Conservation (phyloP, 352 stramenopile genomes). For the Phytophthora foliorum region DNA sequence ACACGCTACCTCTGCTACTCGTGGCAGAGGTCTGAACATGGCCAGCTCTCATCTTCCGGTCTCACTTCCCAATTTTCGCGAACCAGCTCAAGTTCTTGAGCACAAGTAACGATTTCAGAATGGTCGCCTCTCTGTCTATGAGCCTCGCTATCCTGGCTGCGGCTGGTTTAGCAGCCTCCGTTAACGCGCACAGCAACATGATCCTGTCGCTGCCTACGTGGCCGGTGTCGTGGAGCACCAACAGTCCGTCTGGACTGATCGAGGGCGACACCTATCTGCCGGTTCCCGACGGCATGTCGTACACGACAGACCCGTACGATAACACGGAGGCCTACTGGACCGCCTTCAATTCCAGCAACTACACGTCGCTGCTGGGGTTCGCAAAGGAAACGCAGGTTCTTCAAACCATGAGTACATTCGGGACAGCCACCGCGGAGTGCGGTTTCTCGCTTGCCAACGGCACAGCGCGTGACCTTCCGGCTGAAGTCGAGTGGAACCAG, state of each 20-base stretch:
- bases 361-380: slow-evolving; percentile 36
- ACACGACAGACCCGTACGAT: slow-evolving; percentile 37
- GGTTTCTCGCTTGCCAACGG: slow-evolving; percentile 38
- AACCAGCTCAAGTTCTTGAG: slow-evolving; percentile 13
- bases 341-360: slow-evolving; percentile 34
- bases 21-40: background rate
- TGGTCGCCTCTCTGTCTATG: slow-evolving; percentile 17
- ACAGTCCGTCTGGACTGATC: slow-evolving; percentile 46
- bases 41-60: background rate
- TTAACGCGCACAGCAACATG: slow-evolving; percentile 40
- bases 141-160: slow-evolving; percentile 11
- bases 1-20: background rate
- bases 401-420: slow-evolving; percentile 33
- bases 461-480: slow-evolving; percentile 37
- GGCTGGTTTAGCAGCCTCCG: slow-evolving; percentile 15
- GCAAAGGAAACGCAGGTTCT: slow-evolving; percentile 26
- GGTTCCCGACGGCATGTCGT: slow-evolving; percentile 44
- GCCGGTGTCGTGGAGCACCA: slow-evolving; percentile 42
- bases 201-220: slow-evolving; percentile 43
- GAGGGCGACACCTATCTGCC: slow-evolving; percentile 45
- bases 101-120: slow-evolving; percentile 16
- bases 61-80: slow-evolving; percentile 30
- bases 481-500: slow-evolving; percentile 19
- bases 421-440: slow-evolving; percentile 36
- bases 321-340: slow-evolving; percentile 36